Evolutionary conservation across 2,329 filamentous ascomycete species (phyloP), one percentile per base, ranked within the genome.

Genomic region (Aureobasidium sp.): DNA sequence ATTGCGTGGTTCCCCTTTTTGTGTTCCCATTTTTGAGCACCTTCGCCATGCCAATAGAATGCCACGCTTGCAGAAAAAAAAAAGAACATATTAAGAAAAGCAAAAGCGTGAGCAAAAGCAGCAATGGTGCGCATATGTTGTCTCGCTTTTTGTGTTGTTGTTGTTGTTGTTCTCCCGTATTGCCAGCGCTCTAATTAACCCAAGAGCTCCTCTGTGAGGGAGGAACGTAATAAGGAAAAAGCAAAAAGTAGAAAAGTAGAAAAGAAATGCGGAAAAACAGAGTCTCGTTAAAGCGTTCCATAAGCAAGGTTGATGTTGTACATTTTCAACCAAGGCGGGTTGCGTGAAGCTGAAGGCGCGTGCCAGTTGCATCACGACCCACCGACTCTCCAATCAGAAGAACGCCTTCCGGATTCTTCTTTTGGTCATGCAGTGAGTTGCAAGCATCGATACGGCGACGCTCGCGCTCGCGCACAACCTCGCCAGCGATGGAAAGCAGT

Each of bases 1-100:
- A 42, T 54, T 42, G 50, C 10, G 29, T 21, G 25, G 50, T 39
- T 4, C 37, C 50, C 37, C 10, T 32, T 41, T 41, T 37, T 32
- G 21, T 32, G 48, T 34, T 41, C 49, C 49, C 49, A 54, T 41
- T 54, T 54, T 54, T 54, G 37, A 54, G 50, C 50, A 54, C 50
- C 50, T 54, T 54, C 50, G 50, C 37, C 50, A 54, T 54, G 50
- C 50, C 50, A 32, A 41, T 41, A 52, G 25, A 37, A 52, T 54
- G 37, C 50, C 50, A 54, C 32, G 50, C 50, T 53, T 54, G 16
- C 10, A 16, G 36, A 50, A 48, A 5, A 50, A 50, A 48, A 5
- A 9, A 6, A 6, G 9, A 37, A 42, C 10, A 41, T 30, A 41
- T 29, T n/a, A 30, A 54, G 25, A 30, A 13, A 32, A n/a, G 13